Percentiles rank a stretch among this genome's conserved stretches.
Conservation (phyloP, 768 basidiomycete genomes). For the Phylloporus rhodoxanthus region DNA sequence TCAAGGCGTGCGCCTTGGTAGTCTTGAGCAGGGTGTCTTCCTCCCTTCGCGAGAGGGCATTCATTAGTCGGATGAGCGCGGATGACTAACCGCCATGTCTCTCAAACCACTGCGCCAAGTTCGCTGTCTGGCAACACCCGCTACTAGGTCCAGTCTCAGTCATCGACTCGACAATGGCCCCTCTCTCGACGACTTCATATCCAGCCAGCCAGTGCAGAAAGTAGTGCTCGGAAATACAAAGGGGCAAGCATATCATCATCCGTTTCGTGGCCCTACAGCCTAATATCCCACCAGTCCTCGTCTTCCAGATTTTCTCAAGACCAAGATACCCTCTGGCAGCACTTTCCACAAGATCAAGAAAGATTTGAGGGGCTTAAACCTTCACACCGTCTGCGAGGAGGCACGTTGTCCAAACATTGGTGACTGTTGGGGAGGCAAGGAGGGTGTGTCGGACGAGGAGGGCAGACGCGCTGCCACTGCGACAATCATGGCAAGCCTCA, state of each 20-base stretch:
- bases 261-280: not conserved
- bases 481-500: conserved; percentile 83
- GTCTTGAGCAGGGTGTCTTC: conserved; percentile 81
- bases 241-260: conserved; percentile 41
- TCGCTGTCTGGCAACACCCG: conserved; percentile 44
- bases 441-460: conserved; percentile 57
- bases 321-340: conserved; percentile 81
- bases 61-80: conserved; percentile 46
- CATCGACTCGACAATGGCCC: conserved; percentile 61
- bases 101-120: conserved; percentile 21
- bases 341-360: conserved; percentile 93
- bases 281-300: conserved; percentile 53
- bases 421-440: conserved; percentile 97
- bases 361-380: conserved; percentile 82
- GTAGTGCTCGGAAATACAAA: conserved; percentile 68
- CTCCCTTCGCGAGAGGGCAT: conserved; percentile 80
- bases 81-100: too few relatives aligned
- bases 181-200: conserved; percentile 74
- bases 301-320: conserved; percentile 83
- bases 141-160: conserved; percentile 40
- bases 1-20: conserved; percentile 72
- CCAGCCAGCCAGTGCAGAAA: conserved; percentile 48
- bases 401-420: conserved; percentile 98
- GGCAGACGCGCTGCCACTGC: conserved; percentile 85
- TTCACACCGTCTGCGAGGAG: conserved; percentile 98